Base-by-base conservation (phyloP, 2,329 filamentous ascomycete genomes). In the Colletotrichum neosansevieriae region DNA sequence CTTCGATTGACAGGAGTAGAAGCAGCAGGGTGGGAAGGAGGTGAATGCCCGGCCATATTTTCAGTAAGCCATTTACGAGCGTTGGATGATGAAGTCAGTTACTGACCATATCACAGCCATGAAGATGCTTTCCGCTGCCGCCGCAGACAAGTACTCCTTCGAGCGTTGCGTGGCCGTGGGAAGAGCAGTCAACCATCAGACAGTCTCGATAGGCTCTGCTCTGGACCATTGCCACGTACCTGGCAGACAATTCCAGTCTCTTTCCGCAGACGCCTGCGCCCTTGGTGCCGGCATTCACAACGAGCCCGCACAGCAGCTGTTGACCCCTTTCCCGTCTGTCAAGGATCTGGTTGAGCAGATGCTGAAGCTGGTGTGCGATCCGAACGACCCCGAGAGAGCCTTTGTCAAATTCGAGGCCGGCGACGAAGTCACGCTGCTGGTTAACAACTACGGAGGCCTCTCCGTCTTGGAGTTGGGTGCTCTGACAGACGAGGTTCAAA, bases 171-270 rank as follows among this genome's bases (percentile, higher is more conserved):
- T 85, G 85, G 69, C 80, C 81, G 63, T 83, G 87, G 49, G 89
- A 87, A 34, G 82, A 86, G 74, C 77, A 86, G 60, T 87, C 85
- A 40, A 87, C 86, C 49, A 81, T 83, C 15, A 92, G 89, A 74
- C 79, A 86, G 40, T 92, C 3, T 89, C 88, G 6, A 88, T 93
- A 53, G 91, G 91, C 29, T 87, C 89, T 0, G 90, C 88, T 4
- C 77, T 94, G n/a, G 86, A 88, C 53, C 91, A 92, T 76, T 91
- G 92, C 36, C 91, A 93, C 75, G 89, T 93, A 0, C 91, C 91
- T 0, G 91, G 91, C 4, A 83, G 90, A 61, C 79, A 82, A 2
- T 84, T 87, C 64, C 81, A 86, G 70, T 83, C 85, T 63, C 64
- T 75, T 2, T 63, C 71, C 7, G 58, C 66, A 0, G 83, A 83